A percentile compares a stretch with the other conserved stretches of the same genome.
Conservation (phyloP, 352 stramenopile species). For the Phytophthora foliorum region DNA sequence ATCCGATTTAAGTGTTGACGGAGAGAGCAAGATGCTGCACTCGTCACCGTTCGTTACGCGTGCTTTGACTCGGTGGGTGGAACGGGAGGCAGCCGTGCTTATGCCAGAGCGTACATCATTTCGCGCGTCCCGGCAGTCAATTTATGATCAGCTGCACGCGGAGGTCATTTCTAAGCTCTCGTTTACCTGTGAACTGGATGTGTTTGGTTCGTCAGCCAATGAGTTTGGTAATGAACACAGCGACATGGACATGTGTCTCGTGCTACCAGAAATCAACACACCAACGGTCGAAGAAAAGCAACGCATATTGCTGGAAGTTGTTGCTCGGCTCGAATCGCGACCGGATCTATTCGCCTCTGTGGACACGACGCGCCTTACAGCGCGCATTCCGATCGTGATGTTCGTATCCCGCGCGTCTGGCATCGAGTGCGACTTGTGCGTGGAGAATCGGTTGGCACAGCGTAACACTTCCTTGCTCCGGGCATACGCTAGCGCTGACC, state of each 20-base stretch:
- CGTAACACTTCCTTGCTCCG: conserved; percentile 97
- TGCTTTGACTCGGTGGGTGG: conserved; percentile 60
- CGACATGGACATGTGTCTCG: conserved; percentile 96
- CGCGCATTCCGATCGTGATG: conserved; percentile 98
- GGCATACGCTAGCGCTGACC: conserved; percentile 90
- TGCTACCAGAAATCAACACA: conserved; percentile 44
- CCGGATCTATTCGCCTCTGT: conserved; percentile 76
- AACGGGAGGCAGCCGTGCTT: conserved; percentile 53
- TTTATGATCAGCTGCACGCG: conserved; percentile 74
- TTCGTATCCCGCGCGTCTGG: conserved; percentile 91
- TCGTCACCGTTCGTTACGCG: conserved; percentile 53
- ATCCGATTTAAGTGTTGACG: conserved; percentile 15
- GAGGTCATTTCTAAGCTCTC: conserved; percentile 70
- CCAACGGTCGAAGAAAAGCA: conserved; percentile 73
- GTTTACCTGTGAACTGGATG: conserved; percentile 69
- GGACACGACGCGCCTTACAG: conserved; percentile 90
- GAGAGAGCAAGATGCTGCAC: conserved; percentile 40
- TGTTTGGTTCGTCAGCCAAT: conserved; percentile 98
- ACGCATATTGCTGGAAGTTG: conserved; percentile 67
- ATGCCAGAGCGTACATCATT: conserved; percentile 79
- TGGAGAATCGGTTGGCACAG: conserved; percentile 98
- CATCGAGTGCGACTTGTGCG: conserved; percentile 85
- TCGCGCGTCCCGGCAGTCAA: conserved; percentile 62
- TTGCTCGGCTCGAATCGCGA: conserved; percentile 60
- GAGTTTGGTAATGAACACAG: conserved; percentile 95